phyloP scores from a whole-genome alignment of 495 filamentous ascomycete genomes.

The Opeltia flavorubescens region DNA sequence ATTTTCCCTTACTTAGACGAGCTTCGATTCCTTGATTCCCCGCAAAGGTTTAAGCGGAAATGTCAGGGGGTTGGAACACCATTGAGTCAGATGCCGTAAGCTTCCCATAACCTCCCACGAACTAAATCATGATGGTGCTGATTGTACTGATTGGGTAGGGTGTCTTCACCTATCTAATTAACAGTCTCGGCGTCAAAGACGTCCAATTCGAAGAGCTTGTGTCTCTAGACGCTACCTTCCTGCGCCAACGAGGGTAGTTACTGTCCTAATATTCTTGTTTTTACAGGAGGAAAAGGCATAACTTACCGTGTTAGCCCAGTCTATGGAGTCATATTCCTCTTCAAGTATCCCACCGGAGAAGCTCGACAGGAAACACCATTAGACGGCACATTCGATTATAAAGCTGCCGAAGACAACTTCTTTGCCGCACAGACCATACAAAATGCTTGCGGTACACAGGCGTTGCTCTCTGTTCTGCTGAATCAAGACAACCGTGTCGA shows the following conservation, averaged over 20 bases:
- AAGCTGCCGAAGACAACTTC: conserved; percentile 63
- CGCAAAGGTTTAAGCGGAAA: neutral
- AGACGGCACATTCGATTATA: conserved; percentile 67
- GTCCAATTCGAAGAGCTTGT: conserved; percentile 97
- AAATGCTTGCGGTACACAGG: conserved; percentile 97
- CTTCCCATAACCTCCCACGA: neutral
- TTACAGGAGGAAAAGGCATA: too few relatives aligned
- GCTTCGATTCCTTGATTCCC: neutral
- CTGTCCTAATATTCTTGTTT: neutral
- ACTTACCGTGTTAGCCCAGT: conserved; percentile 41
- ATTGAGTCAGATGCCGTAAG: conserved; percentile 72
- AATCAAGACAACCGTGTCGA: conserved; percentile 55
- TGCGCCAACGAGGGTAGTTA: conserved; percentile 48
- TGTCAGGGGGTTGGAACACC: conserved; percentile 46
- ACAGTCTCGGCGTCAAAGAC: conserved; percentile 80
- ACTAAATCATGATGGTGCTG: too few relatives aligned
- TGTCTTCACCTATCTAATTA: conserved; percentile 88
- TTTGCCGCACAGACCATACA: conserved; percentile 98
- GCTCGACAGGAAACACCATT: conserved; percentile 43
- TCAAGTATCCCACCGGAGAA: conserved; percentile 82
- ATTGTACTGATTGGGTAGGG: conserved; percentile 39
- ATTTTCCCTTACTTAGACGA: conserved; percentile 1
- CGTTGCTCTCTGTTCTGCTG: conserved; percentile 79
- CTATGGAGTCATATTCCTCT: conserved; percentile 98
- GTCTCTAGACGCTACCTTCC: conserved; percentile 66